A percentile compares a stretch with the other conserved stretches of the same genome.
Conservation (phyloP, 106 monocot genomes). For the Dioscorea zingiberensis region DNA sequence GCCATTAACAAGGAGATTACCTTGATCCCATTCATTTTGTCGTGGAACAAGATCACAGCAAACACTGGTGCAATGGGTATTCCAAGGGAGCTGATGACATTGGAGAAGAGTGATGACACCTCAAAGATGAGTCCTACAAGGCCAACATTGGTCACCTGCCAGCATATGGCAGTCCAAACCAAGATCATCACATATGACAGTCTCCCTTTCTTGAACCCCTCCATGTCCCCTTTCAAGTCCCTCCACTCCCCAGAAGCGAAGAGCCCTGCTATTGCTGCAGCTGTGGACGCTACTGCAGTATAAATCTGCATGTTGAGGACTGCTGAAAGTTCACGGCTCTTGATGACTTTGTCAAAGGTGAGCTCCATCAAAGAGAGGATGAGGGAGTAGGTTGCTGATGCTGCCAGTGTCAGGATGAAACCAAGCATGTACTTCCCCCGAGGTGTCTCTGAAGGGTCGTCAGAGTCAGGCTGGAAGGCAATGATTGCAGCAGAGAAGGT, state of each 20-base stretch:
- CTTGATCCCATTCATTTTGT: constrained; percentile 44
- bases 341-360: not conserved
- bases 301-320: not conserved
- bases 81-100: not conserved
- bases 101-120: constrained; percentile 33
- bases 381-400: not conserved
- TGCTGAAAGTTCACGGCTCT: not conserved
- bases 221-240: not conserved
- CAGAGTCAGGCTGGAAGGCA: constrained; percentile 7
- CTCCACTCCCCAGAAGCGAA: not conserved
- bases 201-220: not conserved
- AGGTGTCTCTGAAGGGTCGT: not conserved
- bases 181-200: constrained; percentile 28
- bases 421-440: constrained; percentile 4
- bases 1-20: constrained; percentile 35
- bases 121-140: constrained; percentile 25
- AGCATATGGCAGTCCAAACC: constrained; percentile 34
- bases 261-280: not conserved
- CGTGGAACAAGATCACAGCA: constrained; percentile 46
- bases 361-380: not conserved
- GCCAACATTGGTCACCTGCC: constrained; percentile 40
- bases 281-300: not conserved
- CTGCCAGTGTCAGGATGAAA: not conserved
- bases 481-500: constrained; percentile 52
- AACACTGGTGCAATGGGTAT: constrained; percentile 24